phyloP scores from a whole-genome alignment of 805 yeast genomes.

The Candida hungchunana region DNA sequence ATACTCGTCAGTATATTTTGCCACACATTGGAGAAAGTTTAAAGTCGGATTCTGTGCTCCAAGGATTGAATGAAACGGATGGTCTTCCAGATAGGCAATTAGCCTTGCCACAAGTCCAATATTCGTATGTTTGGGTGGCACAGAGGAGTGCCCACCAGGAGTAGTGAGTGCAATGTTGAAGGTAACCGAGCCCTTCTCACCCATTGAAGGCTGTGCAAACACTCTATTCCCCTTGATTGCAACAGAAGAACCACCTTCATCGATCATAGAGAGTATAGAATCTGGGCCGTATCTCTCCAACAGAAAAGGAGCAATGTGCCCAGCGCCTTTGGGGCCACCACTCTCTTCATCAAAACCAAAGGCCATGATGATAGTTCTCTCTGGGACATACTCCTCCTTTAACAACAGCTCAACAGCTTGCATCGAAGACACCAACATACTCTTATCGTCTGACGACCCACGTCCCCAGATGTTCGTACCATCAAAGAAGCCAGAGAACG shows the following conservation, averaged over 20 bases:
- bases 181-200: constrained; percentile 61
- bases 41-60: constrained; percentile 50
- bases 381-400: constrained; percentile 42
- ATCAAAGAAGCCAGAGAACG: constrained; percentile 61
- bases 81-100: constrained; percentile 48
- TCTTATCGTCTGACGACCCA: constrained; percentile 74
- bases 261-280: constrained; percentile 56
- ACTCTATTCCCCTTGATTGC: constrained; percentile 29
- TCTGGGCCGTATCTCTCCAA: constrained; percentile 51
- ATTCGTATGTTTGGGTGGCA: constrained; percentile 69
- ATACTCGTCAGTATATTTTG: constrained; percentile 36
- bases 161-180: constrained; percentile 47
- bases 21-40: constrained; percentile 55
- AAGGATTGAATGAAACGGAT: constrained; percentile 46
- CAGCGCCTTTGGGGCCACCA: constrained; percentile 60
- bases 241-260: constrained; percentile 55
- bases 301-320: constrained; percentile 38
- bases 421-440: constrained; percentile 54
- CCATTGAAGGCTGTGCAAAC: constrained; percentile 54
- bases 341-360: constrained; percentile 79
- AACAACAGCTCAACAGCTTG: constrained; percentile 55
- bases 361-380: constrained; percentile 55
- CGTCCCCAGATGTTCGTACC: constrained; percentile 67
- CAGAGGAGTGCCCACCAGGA: constrained; percentile 71
- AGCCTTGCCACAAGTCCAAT: constrained; percentile 64